phyloP scores from a whole-genome alignment of 1,139 yeast species.

The Scheffersomyces stambukii region DNA sequence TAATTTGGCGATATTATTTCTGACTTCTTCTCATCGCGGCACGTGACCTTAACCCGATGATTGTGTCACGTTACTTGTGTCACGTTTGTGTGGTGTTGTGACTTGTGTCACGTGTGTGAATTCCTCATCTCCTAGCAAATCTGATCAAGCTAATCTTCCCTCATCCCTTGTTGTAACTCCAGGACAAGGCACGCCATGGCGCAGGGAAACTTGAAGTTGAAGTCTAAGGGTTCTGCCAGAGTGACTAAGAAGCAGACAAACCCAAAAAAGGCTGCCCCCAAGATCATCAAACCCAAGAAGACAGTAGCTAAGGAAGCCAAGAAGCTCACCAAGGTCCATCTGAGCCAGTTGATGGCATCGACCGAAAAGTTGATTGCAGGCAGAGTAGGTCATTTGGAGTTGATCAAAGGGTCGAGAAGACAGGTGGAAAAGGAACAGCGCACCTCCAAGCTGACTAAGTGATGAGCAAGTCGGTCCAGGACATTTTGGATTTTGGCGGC shows the following conservation, averaged over 20 bases:
- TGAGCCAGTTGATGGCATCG: constrained; percentile 59
- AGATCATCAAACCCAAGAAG: constrained; percentile 66
- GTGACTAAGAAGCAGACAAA: constrained; percentile 52
- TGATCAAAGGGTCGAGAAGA: constrained; percentile 89
- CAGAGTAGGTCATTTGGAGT: constrained; percentile 92
- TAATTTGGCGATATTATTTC: too few relatives aligned
- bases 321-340: constrained; percentile 58
- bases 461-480: constrained; percentile 4
- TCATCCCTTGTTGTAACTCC: too few relatives aligned
- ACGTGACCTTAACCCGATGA: too few relatives aligned
- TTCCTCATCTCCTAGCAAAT: too few relatives aligned
- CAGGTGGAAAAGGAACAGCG: constrained; percentile 62
- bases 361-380: constrained; percentile 86
- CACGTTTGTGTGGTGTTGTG: too few relatives aligned
- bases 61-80: too few relatives aligned
- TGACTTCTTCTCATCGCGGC: too few relatives aligned
- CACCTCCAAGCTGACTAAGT: too few relatives aligned
- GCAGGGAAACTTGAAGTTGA: constrained; percentile 51
- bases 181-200: constrained; percentile 53
- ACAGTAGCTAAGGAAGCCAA: constrained; percentile 40
- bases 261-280: constrained; percentile 69
- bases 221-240: constrained; percentile 44
- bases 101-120: too few relatives aligned
- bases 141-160: too few relatives aligned
- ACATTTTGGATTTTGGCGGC: constrained; percentile 13